phyloP scores from a whole-genome alignment of 768 basidiomycete species.

The Floccularia luteovirens region DNA sequence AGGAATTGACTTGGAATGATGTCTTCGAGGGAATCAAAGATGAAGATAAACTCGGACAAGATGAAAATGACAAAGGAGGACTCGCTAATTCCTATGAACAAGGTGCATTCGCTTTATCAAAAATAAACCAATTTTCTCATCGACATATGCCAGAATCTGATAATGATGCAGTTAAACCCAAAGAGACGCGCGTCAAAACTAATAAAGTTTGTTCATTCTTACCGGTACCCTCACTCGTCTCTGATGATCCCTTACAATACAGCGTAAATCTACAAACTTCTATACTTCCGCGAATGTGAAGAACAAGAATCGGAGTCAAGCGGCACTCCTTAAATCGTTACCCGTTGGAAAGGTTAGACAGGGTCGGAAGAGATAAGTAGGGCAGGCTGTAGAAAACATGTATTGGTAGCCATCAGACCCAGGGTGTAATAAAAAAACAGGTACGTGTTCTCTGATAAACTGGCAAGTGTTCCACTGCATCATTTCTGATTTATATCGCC shows the following conservation, averaged over 20 bases:
- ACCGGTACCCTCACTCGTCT: constrained; percentile 1
- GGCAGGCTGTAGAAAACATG: constrained; percentile 3
- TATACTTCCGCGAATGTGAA: constrained; percentile 82
- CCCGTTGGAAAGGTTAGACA: constrained; percentile 41
- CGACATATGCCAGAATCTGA: constrained; percentile 7
- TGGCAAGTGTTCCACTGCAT: too few species aligned
- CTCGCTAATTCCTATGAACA: background rate
- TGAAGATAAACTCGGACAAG: constrained; percentile 17
- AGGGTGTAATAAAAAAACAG: too few species aligned
- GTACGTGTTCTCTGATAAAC: too few species aligned
- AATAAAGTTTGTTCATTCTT: constrained; percentile 57
- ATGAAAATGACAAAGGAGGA: constrained; percentile 10
- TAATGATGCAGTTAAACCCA: constrained; percentile 19
- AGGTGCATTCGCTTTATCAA: too few species aligned
- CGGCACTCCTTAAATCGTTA: constrained; percentile 49
- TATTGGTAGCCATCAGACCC: too few species aligned
- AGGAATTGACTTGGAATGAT: constrained; percentile 78
- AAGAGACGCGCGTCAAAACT: constrained; percentile 84
- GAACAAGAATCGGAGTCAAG: constrained; percentile 72
- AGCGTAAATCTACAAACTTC: constrained; percentile 89
- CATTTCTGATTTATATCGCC: too few species aligned
- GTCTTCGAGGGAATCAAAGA: constrained; percentile 60
- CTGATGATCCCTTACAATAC: too few species aligned
- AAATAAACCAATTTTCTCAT: too few species aligned
- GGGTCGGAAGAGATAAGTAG: constrained; percentile 27